phyloP scores from a whole-genome alignment of 2,329 filamentous ascomycete genomes.

The Aspergillus pseudonomiae region DNA sequence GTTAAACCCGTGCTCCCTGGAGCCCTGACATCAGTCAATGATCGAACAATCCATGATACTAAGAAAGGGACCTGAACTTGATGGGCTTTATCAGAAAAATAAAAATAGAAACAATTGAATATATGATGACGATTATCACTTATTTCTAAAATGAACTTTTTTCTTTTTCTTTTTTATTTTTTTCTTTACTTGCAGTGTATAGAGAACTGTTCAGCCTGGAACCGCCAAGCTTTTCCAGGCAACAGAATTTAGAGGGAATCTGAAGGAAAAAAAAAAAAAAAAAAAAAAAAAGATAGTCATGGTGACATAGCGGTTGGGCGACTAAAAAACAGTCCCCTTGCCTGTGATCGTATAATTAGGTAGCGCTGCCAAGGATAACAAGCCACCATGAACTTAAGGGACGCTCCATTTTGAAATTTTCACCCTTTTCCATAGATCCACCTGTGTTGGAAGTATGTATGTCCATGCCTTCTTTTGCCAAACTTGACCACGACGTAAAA shows the following conservation, averaged over 20 bases:
- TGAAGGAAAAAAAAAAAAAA: neutral
- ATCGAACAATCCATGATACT: neutral
- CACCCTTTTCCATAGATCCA: neutral
- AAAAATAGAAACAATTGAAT: slow-evolving; percentile 6
- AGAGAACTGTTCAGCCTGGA: neutral
- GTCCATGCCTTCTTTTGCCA: neutral
- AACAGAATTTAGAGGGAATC: slow-evolving; percentile 5
- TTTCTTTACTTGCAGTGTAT: neutral
- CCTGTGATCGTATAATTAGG: neutral
- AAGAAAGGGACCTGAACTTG: neutral
- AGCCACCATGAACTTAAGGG: neutral
- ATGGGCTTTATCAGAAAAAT: neutral
- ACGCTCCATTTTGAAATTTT: neutral
- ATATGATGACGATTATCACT: neutral
- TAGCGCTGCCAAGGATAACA: slow-evolving; percentile 1
- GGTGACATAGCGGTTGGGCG: neutral
- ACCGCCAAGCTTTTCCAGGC: slow-evolving; percentile 16
- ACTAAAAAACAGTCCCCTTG: neutral
- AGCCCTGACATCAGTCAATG: slow-evolving; percentile 1
- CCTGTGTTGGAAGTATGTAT: neutral
- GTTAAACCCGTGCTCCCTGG: neutral
- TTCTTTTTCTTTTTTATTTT: neutral
- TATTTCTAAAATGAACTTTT: neutral
- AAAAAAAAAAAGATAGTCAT: neutral
- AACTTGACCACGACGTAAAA: too few species aligned